Evolutionary conservation across 345 rosid genomes (phyloP), one percentile per base, ranked within the genome.

Genomic region (Eucalyptus caleyi): DNA sequence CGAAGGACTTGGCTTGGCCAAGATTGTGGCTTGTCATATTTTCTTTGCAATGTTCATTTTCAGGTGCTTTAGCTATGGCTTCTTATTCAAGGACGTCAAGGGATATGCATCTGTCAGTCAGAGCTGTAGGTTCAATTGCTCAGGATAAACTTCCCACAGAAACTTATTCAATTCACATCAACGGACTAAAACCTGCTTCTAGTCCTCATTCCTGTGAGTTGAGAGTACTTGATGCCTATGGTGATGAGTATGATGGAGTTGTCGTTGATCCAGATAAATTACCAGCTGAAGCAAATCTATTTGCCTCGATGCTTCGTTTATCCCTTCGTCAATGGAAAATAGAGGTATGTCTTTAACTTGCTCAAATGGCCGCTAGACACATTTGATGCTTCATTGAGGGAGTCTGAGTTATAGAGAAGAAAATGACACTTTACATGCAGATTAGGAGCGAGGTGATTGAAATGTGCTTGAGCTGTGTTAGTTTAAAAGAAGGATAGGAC

Each of bases 161-260:
- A 69, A 90, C 92, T 87, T 86, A 87, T 89, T 88, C 89, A 8
- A 92, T 89, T 86, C 91, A 90, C 89, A 93, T 93, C 16, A 92
- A 92, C 87, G 96, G 93, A 80, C 87, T 89, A 60, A 92, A 92
- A 47, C 90, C 88, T 90, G 89, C 91, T 87, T 54, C 93, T 51
- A 88, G 90, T 12, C 60, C 90, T 50, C 93, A 92, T 89, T 87
- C 89, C 26, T 90, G 92, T 86, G 93, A 93, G 82, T 47, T 40
- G 90, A 89, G 92, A 86, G 47, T 95, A 47, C 97, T 97, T 53
- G 91, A 95, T 89, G 95, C 94, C 87, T 90, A 37, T 91, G 96
- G 94, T 89, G 99, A 97, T 93, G 95, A 94, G 86, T 97, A 97
- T 88, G 99, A 95, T 16, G 99, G 98, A 90, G 93, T 95, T 88